Conservation (phyloP, 345 rosid species). For the Sisymbrium irio region DNA sequence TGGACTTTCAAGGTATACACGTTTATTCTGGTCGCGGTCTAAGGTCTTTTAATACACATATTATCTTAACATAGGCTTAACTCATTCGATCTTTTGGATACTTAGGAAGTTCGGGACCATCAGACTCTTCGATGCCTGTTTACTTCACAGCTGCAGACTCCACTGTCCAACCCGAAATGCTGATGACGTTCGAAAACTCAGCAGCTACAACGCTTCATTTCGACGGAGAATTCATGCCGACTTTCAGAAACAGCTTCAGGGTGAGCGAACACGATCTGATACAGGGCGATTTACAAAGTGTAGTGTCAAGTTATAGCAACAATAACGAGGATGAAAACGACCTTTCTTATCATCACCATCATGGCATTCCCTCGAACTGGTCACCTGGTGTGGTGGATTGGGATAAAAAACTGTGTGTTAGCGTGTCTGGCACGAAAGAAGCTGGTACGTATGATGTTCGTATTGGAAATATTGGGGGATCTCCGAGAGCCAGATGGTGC, state of each 20-base stretch:
- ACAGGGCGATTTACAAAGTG: conserved; percentile 1
- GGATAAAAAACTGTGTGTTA: conserved; percentile 26
- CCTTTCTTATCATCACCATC: conserved; percentile 27
- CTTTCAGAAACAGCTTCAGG: conserved; percentile 21
- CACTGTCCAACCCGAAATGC: conserved; percentile 35
- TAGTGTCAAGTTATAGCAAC: not conserved
- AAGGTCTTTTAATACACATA: not conserved
- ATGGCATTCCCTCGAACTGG: conserved; percentile 24
- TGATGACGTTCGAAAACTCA: conserved; percentile 25
- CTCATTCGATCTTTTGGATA: not conserved
- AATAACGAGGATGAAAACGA: conserved; percentile 21
- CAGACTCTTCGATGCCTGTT: conserved; percentile 3
- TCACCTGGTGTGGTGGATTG: conserved; percentile 32
- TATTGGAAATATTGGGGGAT: conserved; percentile 24
- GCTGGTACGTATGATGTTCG: conserved; percentile 27
- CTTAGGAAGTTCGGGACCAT: conserved; percentile 2
- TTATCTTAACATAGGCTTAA: not conserved
- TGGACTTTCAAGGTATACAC: conserved; percentile 18
- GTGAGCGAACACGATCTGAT: not conserved
- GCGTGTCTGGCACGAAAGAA: conserved; percentile 33
- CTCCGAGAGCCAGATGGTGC: conserved; percentile 62
- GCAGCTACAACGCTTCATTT: conserved; percentile 20
- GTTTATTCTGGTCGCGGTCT: not conserved
- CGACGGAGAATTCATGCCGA: not conserved
- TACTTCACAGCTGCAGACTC: not conserved